Percentiles rank a stretch among this genome's conserved stretches.
These are phyloP conservation scores for Osmozyma mogii DNA, from an alignment of 805 yeast genomes.

Conservation along the genomic window DNA sequence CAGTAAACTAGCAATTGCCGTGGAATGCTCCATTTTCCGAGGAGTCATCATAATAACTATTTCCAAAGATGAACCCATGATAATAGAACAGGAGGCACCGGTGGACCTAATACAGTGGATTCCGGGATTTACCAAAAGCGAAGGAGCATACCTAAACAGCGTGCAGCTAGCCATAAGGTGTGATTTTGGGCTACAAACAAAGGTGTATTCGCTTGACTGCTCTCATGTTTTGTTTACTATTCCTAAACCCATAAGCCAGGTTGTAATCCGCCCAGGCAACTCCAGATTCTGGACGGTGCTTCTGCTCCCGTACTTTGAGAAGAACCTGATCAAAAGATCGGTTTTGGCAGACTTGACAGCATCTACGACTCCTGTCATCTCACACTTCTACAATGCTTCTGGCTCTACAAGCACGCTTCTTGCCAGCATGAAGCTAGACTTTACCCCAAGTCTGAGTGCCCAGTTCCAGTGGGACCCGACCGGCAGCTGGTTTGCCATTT, in stretches of 20 bases:
- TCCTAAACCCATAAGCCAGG: slow-evolving; percentile 21
- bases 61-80: slow-evolving; percentile 17
- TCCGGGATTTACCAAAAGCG: slow-evolving; percentile 13
- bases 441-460: slow-evolving; percentile 8
- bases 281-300: slow-evolving; percentile 26
- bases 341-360: slow-evolving; percentile 1
- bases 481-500: slow-evolving; percentile 27
- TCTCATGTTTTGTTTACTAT: slow-evolving; percentile 24
- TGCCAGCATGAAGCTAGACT: slow-evolving; percentile 15
- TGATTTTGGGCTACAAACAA: slow-evolving; percentile 17
- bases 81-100: slow-evolving; percentile 20
- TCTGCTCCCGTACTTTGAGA: slow-evolving; percentile 15
- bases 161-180: slow-evolving; percentile 28
- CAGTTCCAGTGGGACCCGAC: slow-evolving; percentile 23
- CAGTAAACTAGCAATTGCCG: slow-evolving; percentile 24
- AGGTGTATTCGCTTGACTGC: slow-evolving; percentile 31
- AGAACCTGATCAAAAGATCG: slow-evolving; percentile 7
- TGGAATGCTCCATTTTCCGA: slow-evolving; percentile 12
- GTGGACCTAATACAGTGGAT: slow-evolving; percentile 33
- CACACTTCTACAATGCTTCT: slow-evolving; percentile 25
- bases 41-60: slow-evolving; percentile 20
- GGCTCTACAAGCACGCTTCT: slow-evolving; percentile 24
- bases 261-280: slow-evolving; percentile 14
- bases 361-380: slow-evolving; percentile 6
- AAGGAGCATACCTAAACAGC: slow-evolving; percentile 25